Evolutionary conservation across 1,284 basidiomycete genomes (phyloP).

Genomic region (Xerocomus minutiporus): DNA sequence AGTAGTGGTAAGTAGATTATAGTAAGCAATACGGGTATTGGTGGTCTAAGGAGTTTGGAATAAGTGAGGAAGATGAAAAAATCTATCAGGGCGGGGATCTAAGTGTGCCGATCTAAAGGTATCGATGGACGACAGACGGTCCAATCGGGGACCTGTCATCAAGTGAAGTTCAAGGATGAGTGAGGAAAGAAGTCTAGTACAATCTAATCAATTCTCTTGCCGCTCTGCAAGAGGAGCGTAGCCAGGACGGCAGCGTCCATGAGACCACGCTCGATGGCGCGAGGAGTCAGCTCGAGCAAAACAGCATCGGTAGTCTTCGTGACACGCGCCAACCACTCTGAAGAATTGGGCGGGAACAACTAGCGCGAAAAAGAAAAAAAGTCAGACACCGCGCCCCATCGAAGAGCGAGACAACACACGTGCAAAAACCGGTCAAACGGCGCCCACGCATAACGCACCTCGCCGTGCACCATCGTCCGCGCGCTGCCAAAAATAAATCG

Average conservation of each 20-base stretch:
- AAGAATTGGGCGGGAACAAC: conserved; percentile 38
- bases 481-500: conserved; percentile 28
- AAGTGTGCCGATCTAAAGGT: background rate
- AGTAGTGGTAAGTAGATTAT: no score
- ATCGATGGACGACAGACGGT: no score
- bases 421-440: conserved; percentile 40
- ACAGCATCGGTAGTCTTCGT: conserved; percentile 37
- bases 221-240: conserved; percentile 44
- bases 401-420: conserved; percentile 30
- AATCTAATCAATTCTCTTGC: conserved; percentile 45
- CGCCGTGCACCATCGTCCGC: conserved; percentile 40
- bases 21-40: no score
- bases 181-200: background rate
- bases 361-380: conserved; percentile 14
- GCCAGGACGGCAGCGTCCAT: conserved; percentile 43
- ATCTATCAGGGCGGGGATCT: background rate
- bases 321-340: conserved; percentile 42
- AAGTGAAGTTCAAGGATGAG: background rate
- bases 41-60: background rate
- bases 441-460: conserved; percentile 41
- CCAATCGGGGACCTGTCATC: background rate
- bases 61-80: background rate
- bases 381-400: conserved; percentile 2
- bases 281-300: conserved; percentile 41
- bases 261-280: conserved; percentile 44